A percentile compares a stretch with the other conserved stretches of the same genome.
Conservation (phyloP, 495 filamentous ascomycete genomes). For the Halenospora varia region DNA sequence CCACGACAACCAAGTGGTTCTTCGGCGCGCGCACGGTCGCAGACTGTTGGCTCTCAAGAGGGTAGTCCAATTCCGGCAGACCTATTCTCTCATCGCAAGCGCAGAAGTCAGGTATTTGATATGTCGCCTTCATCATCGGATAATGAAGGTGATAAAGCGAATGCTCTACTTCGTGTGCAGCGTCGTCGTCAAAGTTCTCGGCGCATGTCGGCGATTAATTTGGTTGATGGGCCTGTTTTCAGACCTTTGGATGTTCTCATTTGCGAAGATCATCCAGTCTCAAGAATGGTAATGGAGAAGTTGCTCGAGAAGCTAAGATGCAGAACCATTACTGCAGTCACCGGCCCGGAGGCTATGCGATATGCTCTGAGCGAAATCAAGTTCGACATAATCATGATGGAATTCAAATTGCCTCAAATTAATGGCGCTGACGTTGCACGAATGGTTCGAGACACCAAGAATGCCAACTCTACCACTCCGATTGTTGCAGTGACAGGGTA, state of each 20-base stretch:
- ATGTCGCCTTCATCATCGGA: slow-evolving; percentile 97
- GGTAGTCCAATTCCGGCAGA: slow-evolving; percentile 67
- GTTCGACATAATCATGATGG: slow-evolving; percentile 98
- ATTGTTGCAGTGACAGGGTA: slow-evolving; percentile 98
- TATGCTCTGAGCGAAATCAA: slow-evolving; percentile 90
- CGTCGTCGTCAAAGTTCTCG: slow-evolving; percentile 86
- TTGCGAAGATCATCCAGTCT: slow-evolving; percentile 98
- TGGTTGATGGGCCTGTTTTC: slow-evolving; percentile 79
- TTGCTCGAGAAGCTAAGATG: slow-evolving; percentile 92
- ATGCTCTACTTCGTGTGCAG: slow-evolving; percentile 90
- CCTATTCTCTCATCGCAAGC: slow-evolving; percentile 78
- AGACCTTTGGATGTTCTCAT: slow-evolving; percentile 90
- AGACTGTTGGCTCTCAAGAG: slow-evolving; percentile 94
- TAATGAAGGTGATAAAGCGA: slow-evolving; percentile 88
- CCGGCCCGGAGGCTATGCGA: slow-evolving; percentile 84
- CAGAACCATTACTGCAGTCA: slow-evolving; percentile 86
- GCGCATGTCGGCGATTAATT: slow-evolving; percentile 81
- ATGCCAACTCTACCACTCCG: slow-evolving; percentile 88
- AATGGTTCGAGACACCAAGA: slow-evolving; percentile 95
- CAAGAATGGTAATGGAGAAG: slow-evolving; percentile 93
- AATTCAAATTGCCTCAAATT: slow-evolving; percentile 90
- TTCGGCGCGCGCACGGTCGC: slow-evolving; percentile 70
- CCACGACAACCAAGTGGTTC: slow-evolving; percentile 41
- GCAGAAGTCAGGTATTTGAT: slow-evolving; percentile 90
- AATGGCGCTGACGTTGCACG: slow-evolving; percentile 93